Conservation (phyloP, 352 stramenopile genomes). For the Vaucheria bursata region DNA sequence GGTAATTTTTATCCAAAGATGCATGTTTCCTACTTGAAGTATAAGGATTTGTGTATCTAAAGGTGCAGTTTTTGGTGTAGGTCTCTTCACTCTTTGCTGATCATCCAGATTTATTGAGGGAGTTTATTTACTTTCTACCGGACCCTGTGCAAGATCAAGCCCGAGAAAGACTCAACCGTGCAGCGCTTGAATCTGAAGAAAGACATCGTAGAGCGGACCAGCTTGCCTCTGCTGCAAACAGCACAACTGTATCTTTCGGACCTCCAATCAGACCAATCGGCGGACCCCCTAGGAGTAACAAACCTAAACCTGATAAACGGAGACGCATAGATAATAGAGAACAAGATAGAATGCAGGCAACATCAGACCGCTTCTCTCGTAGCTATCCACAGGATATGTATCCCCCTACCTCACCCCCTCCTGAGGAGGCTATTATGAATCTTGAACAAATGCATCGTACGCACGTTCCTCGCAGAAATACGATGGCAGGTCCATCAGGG, state of each 20-base stretch:
- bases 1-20: too few relatives aligned
- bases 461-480: slow-evolving; percentile 28
- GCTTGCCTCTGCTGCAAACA: too few relatives aligned
- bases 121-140: slow-evolving; percentile 99
- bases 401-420: too few relatives aligned
- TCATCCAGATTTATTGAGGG: slow-evolving; percentile 94
- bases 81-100: slow-evolving; percentile 97
- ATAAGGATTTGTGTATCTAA: too few relatives aligned
- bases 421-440: too few relatives aligned
- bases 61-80: too few relatives aligned
- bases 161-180: slow-evolving; percentile 78
- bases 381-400: slow-evolving; percentile 8
- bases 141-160: slow-evolving; percentile 91
- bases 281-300: background rate
- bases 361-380: slow-evolving; percentile 1
- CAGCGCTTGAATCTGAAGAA: slow-evolving; percentile 82
- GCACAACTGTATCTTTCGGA: background rate
- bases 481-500: slow-evolving; percentile 15
- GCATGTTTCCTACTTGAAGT: background rate
- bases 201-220: slow-evolving; percentile 44
- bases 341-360: background rate
- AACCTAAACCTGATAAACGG: too few relatives aligned
- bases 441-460: too few relatives aligned
- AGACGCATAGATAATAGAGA: too few relatives aligned
- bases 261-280: background rate